Evolutionary conservation across 129 eudicot genomes (phyloP), one percentile per base, ranked within the genome.

Genomic region (Flaveria robusta): DNA sequence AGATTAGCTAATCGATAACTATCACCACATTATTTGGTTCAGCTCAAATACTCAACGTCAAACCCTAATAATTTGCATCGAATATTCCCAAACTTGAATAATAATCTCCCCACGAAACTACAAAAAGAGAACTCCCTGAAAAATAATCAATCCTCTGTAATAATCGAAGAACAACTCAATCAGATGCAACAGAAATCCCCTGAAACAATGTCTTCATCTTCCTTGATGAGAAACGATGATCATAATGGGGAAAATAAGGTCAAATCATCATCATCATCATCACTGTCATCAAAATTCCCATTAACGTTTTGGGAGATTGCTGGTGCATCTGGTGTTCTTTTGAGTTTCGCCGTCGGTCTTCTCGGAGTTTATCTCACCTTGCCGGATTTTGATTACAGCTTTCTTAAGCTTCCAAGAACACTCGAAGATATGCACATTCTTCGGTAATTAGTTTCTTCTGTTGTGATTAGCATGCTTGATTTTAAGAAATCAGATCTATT

Each of bases 311-410:
- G 89, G 89, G 96, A 90, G 84, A 54, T 87, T 27, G 58, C 60
- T 37, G 77, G 82, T 66, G 97, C 96, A 16, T 70, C 71, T 46
- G 88, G 87, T 65, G 87, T 93, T 68, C 82, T 87, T 14, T 68
- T 86, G 68, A 84, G 86, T 2, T 90, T 86, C 52, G 85, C 52
- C 46, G 42, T 83, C 3, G 96, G 97, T 81, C 89, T 93, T 58
- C 18, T 77, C 20, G 86, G 86, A 62, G 91, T 91, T 56, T 93
- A 93, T 63, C 75, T 91, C 22, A 87, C 97, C 66, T 81, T 93
- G 91, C 97, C 98, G 13, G 87, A 86, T 41, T 90, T 96, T 29
- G 98, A 93, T 84, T 93, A 90, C 71, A 87, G 89, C 80, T 93
- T 93, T 83, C 91, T 93, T 62, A 93, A 87, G 90, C 85, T 93